Evolutionary conservation across 2,329 filamentous ascomycete genomes (phyloP).

Genomic region (Hymenoscyphus occultus): DNA sequence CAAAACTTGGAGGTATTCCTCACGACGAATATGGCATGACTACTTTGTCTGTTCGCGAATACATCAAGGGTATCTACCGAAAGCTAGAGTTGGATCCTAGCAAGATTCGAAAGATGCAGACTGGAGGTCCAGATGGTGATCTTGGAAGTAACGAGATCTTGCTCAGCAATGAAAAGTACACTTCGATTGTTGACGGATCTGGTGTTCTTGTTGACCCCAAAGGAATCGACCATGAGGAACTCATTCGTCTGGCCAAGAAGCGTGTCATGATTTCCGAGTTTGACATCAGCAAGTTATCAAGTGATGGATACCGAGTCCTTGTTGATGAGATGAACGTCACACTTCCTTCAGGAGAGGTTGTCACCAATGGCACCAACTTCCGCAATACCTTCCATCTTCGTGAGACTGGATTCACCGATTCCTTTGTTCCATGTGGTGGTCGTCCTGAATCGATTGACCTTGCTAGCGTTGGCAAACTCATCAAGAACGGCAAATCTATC

Average conservation of each 20-base stretch:
- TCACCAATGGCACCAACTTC: conserved; percentile 92
- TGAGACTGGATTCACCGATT: conserved; percentile 71
- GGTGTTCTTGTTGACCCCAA: conserved; percentile 93
- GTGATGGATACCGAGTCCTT: conserved; percentile 84
- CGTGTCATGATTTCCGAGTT: conserved; percentile 89
- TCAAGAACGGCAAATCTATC: conserved; percentile 80
- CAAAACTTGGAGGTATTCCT: conserved; percentile 91
- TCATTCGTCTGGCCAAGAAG: conserved; percentile 78
- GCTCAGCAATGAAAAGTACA: conserved; percentile 93
- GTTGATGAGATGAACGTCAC: conserved; percentile 87
- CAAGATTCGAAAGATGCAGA: conserved; percentile 90
- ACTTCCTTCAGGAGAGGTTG: conserved; percentile 81
- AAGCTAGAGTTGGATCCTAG: conserved; percentile 88
- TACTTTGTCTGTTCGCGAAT: conserved; percentile 92
- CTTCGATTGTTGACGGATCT: conserved; percentile 90
- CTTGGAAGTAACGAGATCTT: conserved; percentile 97
- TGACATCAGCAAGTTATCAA: conserved; percentile 79
- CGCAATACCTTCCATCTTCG: conserved; percentile 96
- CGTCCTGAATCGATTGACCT: conserved; percentile 96
- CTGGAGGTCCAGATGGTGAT: conserved; percentile 93
- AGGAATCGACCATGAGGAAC: conserved; percentile 79
- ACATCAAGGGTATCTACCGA: conserved; percentile 93
- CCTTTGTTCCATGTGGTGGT: conserved; percentile 94
- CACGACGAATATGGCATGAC: conserved; percentile 98
- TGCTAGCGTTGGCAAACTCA: conserved; percentile 80